Conservation (phyloP, 78 protist genomes). For the Bodo saltans region DNA sequence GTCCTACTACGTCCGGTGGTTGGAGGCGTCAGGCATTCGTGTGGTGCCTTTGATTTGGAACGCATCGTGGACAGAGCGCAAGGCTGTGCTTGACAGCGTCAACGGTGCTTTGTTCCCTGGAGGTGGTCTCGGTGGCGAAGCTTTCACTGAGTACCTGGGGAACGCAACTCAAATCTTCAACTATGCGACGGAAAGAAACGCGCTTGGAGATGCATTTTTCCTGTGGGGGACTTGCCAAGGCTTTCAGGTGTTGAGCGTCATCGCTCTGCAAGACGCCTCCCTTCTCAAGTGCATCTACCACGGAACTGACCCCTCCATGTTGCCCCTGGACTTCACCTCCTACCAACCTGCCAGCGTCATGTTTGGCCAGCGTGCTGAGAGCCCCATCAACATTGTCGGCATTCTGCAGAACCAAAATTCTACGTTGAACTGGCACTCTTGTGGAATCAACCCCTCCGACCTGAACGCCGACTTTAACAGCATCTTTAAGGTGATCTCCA, state of each 20-base stretch:
- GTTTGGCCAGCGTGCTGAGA: background rate
- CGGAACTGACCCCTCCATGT: background rate
- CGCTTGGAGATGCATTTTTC: slow-evolving; percentile 44
- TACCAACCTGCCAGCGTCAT: background rate
- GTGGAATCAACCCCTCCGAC: background rate
- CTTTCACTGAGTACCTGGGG: slow-evolving; percentile 6
- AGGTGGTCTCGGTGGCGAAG: slow-evolving; percentile 48
- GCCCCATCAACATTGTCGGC: background rate
- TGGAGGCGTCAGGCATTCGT: slow-evolving; percentile 74
- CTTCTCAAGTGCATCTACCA: background rate
- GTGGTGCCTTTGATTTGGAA: slow-evolving; percentile 60
- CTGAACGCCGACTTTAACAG: background rate
- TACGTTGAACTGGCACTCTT: background rate
- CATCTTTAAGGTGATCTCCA: background rate
- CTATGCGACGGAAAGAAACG: slow-evolving; percentile 21
- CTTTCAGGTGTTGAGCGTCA: slow-evolving; percentile 49
- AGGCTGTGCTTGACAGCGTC: slow-evolving; percentile 18
- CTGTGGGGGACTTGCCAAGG: slow-evolving; percentile 80
- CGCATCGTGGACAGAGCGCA: slow-evolving; percentile 8
- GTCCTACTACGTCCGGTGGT: slow-evolving; percentile 61
- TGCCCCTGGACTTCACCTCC: background rate
- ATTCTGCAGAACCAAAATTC: background rate
- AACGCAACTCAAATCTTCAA: slow-evolving; percentile 29
- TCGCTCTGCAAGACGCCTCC: no score
- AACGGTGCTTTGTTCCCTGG: slow-evolving; percentile 71